Conservation (phyloP, 306 rosid genomes). For the Vigna reflexopilosa region DNA sequence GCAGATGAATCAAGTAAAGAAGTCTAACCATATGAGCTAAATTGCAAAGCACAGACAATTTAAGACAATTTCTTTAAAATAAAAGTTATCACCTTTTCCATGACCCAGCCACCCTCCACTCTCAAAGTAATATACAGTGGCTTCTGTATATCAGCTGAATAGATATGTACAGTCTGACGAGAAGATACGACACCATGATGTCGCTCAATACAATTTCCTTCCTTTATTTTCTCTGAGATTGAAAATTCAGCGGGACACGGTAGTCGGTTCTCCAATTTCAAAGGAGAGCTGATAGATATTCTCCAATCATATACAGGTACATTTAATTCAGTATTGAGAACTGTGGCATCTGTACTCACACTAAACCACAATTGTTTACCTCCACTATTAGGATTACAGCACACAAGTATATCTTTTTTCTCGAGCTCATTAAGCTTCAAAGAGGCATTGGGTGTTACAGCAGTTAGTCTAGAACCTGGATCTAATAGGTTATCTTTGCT, state of each 20-base stretch:
- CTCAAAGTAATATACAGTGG: constrained; percentile 76
- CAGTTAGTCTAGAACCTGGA: constrained; percentile 66
- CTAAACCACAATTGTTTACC: constrained; percentile 84
- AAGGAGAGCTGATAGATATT: constrained; percentile 81
- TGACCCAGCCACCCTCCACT: constrained; percentile 88
- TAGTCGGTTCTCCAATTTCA: constrained; percentile 92
- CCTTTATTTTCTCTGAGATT: constrained; percentile 76
- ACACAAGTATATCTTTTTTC: constrained; percentile 85
- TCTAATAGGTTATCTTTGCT: constrained; percentile 76
- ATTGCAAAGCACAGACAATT: constrained; percentile 12
- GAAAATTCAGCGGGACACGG: constrained; percentile 90
- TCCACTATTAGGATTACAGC: constrained; percentile 67
- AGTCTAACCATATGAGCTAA: constrained; percentile 1
- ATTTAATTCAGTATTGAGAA: constrained; percentile 92
- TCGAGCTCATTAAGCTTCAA: constrained; percentile 89
- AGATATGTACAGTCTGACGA: constrained; percentile 76
- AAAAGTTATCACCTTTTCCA: constrained; percentile 80
- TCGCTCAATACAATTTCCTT: constrained; percentile 68
- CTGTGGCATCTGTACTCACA: constrained; percentile 86
- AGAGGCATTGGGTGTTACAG: constrained; percentile 52
- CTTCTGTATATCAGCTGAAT: constrained; percentile 87
- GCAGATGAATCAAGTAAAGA: constrained; percentile 40
- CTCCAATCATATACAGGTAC: constrained; percentile 95
- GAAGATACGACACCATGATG: constrained; percentile 74
- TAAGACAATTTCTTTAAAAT: not conserved